Base-by-base conservation (phyloP, 177 flowering plant species). In the Vitis hybrid region DNA sequence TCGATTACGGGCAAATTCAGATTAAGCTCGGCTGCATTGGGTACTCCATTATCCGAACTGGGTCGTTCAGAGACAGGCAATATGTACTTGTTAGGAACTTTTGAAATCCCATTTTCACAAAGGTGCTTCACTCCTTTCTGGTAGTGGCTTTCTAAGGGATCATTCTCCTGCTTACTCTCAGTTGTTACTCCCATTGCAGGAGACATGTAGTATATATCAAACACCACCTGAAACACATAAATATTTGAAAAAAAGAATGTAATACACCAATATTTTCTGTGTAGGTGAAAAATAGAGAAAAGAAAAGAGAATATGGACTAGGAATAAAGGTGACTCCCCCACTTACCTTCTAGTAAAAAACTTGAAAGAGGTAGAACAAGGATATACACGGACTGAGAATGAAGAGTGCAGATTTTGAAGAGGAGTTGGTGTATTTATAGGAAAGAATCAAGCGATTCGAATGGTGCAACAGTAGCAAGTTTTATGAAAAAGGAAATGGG, bases 91-190 rank as follows among this genome's bases (percentile, higher is more conserved):
- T 9, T 72, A 11, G 98, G 98, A 17, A 93, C 80, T 63, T 71
- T 84, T 21, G 72, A 75, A 11, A 90, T 68, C 6, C 97, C 94
- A 51, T 21, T 81, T 2, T 89, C 91, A 56, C 73, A 84, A 51
- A 93, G 81, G 61, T 84, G 86, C 67, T 83, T 88, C 50, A 93
- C 96, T 58, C 98, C 98, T 69, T 85, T 90, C 69, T 87, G 86
- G 78, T 79, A 87, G 35, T 71, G 75, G 35, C 53, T 72, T 20
- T 82, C 81, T n/a, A n/a, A 17, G 24, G 35, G 6, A 17, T 50
- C 73, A 13, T 66, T 63, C 15, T 69, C 66, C 24, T 17, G 50
- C 11, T 64, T 66, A 54, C 27, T 32, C 21, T 65, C 74, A 21
- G 18, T 12, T 55, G 61, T 64, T 62, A 76, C 18, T 11, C 69